Evolutionary conservation across 1,284 basidiomycete genomes (phyloP).

Genomic region (Puccinia horiana): DNA sequence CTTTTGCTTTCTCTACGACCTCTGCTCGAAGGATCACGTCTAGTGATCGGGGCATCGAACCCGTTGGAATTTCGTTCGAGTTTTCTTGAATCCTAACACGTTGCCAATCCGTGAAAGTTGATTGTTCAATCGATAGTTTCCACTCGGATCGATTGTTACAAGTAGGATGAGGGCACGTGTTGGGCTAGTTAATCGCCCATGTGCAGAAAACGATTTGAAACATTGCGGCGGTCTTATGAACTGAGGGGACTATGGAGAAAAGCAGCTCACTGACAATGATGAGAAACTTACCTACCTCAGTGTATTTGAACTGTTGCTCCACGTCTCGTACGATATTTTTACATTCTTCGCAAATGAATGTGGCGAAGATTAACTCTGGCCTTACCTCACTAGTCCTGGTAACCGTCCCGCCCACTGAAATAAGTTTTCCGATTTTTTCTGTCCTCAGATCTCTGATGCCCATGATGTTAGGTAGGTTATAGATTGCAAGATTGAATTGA

Average conservation of each 20-base stretch:
- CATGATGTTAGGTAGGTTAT: conserved; percentile 87
- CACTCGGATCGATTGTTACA: conserved; percentile 88
- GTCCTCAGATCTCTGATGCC: conserved; percentile 94
- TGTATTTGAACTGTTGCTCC: conserved; percentile 99
- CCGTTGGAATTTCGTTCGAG: conserved; percentile 96
- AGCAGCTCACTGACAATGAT: neutral
- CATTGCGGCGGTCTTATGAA: neutral
- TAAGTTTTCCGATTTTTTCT: conserved; percentile 85
- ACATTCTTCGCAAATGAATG: conserved; percentile 89
- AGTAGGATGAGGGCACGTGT: conserved; percentile 85
- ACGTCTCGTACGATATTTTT: conserved; percentile 84
- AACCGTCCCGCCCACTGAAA: conserved; percentile 93
- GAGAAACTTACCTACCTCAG: conserved; percentile 69
- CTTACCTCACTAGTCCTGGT: conserved; percentile 96
- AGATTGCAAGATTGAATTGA: conserved; percentile 94
- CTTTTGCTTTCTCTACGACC: conserved; percentile 94
- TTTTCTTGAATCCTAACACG: conserved; percentile 99
- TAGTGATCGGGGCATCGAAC: conserved; percentile 90
- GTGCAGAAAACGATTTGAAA: neutral
- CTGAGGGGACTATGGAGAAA: neutral
- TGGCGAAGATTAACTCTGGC: conserved; percentile 89
- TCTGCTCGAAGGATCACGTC: conserved; percentile 95
- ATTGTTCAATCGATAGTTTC: conserved; percentile 93
- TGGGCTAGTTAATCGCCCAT: conserved; percentile 66
- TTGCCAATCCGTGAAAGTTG: conserved; percentile 98